Evolutionary conservation across 202 grass and related monocot species (phyloP).

Genomic region (Schoenoplectus tabernaemontani): DNA sequence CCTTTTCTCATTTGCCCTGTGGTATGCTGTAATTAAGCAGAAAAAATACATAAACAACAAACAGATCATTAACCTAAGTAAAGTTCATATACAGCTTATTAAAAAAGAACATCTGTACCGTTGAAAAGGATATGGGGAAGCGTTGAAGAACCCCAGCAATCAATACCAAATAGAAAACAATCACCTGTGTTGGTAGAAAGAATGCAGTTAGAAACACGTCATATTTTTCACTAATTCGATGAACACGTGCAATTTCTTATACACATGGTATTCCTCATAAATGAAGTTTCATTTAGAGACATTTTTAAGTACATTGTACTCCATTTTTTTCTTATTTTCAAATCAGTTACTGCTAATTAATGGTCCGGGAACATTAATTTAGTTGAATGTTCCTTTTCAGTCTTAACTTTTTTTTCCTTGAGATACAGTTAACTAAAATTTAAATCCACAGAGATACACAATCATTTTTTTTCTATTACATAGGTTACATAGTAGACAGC

Average conservation of each 20-base stretch:
- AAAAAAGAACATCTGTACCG: conserved; percentile 38
- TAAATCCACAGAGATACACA: neutral
- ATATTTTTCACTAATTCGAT: neutral
- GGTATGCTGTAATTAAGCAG: conserved; percentile 53
- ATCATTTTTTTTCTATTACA: neutral
- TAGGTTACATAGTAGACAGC: neutral
- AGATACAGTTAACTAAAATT: neutral
- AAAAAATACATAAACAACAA: conserved; percentile 24
- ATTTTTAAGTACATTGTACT: neutral
- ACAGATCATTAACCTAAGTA: neutral
- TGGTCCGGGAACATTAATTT: neutral
- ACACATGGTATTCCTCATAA: too few species aligned
- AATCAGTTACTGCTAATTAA: neutral
- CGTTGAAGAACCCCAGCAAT: conserved; percentile 77
- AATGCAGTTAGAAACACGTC: conserved; percentile 11
- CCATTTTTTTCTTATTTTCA: neutral
- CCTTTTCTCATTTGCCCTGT: conserved; percentile 77
- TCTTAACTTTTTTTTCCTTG: neutral
- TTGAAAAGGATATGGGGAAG: conserved; percentile 77
- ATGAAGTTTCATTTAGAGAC: too few species aligned
- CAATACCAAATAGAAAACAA: conserved; percentile 88
- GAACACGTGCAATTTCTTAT: neutral
- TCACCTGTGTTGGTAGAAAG: conserved; percentile 50
- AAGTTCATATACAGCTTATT: conserved; percentile 1
- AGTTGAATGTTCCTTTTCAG: neutral